Base-by-base conservation (phyloP, 768 basidiomycete species). In the Naganishia onofrii region DNA sequence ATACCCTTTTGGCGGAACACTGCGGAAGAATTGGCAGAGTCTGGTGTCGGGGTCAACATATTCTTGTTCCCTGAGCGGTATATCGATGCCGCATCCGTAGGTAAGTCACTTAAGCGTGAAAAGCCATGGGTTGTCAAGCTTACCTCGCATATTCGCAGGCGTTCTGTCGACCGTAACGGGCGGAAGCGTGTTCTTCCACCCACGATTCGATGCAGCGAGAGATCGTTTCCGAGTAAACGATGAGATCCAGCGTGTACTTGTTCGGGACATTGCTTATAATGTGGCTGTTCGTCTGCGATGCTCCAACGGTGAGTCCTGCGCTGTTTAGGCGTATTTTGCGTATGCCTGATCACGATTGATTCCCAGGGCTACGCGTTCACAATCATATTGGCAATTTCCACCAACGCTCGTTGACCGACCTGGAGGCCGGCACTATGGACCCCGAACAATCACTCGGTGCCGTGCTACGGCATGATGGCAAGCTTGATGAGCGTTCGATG, bases 161-260 rank as follows among this genome's bases (percentile, higher is more conserved):
- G 81, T 84, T 3, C 84, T 93, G 7, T 78, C 89, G 0, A 87
- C 87, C 0, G 78, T 87, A 13, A 92, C 92, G 8, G 96, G 96
- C 17, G 96, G 96, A 23, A 92, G 93, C 69, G 75, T 95, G 0
- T 94, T 90, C 81, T 95, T 89, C 83, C 90, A 94, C 76, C 96
- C 95, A 10, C 86, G 91, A n/a, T 99, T 92, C 78, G 85, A 89
- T 65, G 84, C 86, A 3, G 78, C 81, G 8, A 85, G 89, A 58
- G 93, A 96, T 77, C 84, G 84, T 9, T 75, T 83, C 9, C 82
- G 87, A 6, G 75, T 99, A 15, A 81, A 85, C n/a, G 89, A 88
- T n/a, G 91, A 97, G 75, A 76, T 98, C 26, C 84, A 84, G 67
- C 85, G 91, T 23, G 77, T 94, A 8, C 76, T 92, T 34, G 82